Base-by-base conservation (phyloP, 352 stramenopile species). In the Phytopythium boreale region DNA sequence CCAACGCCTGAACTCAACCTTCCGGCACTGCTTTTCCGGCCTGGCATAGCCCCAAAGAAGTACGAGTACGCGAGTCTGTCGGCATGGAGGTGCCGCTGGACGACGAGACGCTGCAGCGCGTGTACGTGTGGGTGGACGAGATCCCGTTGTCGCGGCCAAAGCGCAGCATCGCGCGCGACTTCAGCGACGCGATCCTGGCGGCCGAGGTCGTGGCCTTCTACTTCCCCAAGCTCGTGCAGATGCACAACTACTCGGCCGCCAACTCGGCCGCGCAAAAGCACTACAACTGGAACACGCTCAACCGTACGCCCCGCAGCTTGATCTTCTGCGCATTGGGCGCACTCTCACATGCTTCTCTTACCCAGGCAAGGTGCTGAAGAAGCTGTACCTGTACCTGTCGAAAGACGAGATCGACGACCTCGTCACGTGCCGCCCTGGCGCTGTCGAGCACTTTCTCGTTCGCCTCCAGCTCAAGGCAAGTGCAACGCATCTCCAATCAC, bases 281-380 rank as follows among this genome's bases (percentile, higher is more conserved):
- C 58, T 98, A 98, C 79, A 98, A 98, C 71, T 98, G 93, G 90
- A 93, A 92, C 59, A 98, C 96, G 37, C 77, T 98, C 37, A 98
- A 98, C 68, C 80, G 87, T 87, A 69, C 72, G 80, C 29, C 34
- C 29, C n/a, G 6, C 24, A 19, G 20, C 7, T 27, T 52, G 20
- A 34, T 34, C 29, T 34, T 43, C 0, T 31, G 11, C 24, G 24
- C 41, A 51, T n/a, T 77, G 20, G 60, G 53, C 26, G 52, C 62
- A 19, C 43, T 71, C 29, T 72, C 5, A 43, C 27, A 14, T 17
- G 8, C 22, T 7, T 4, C 15, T 10, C 29, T 31, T 26, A 36
- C 12, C 56, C 59, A 89, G 74, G 68, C 26, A 95, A 96, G 69
- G 91, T 97, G 56, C 74, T 98, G 50, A 89, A 84, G 74, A 91